Evolutionary conservation across 139 green algal species (phyloP).

Genomic region (Trebouxia sp.): DNA sequence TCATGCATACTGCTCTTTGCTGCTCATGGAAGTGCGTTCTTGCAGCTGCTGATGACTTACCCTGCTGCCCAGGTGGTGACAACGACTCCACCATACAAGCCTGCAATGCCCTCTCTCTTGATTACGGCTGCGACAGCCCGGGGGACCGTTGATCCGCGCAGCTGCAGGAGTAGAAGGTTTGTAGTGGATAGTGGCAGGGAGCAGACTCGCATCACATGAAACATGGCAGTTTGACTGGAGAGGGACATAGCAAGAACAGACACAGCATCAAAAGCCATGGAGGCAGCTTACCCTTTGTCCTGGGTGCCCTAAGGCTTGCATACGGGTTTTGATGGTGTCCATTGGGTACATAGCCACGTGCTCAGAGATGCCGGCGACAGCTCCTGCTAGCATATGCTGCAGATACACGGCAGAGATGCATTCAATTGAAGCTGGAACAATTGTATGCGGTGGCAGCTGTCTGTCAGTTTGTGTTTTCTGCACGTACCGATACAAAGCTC

Average conservation of each 20-base stretch:
- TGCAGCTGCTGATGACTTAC: not conserved
- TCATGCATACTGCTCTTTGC: too few relatives aligned
- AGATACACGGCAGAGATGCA: not conserved
- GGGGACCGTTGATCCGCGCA: slow-evolving; percentile 59
- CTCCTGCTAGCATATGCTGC: slow-evolving; percentile 84
- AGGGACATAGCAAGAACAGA: not conserved
- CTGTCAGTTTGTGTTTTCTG: not conserved
- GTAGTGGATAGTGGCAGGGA: too few relatives aligned
- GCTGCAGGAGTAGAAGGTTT: too few relatives aligned
- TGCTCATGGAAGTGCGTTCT: too few relatives aligned
- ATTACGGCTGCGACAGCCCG: slow-evolving; percentile 64
- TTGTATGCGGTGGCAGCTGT: not conserved
- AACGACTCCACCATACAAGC: slow-evolving; percentile 82
- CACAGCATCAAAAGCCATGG: not conserved
- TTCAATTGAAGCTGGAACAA: not conserved
- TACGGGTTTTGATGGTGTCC: slow-evolving; percentile 97
- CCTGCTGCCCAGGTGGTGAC: slow-evolving; percentile 41
- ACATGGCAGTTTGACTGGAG: not conserved
- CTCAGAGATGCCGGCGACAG: slow-evolving; percentile 89
- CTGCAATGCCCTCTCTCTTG: slow-evolving; percentile 69
- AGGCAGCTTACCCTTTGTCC: slow-evolving; percentile 64
- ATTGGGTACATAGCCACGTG: slow-evolving; percentile 95
- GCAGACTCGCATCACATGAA: not conserved
- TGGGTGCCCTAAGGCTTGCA: slow-evolving; percentile 91
- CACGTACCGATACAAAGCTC: not conserved